These are phyloP conservation scores for Bacterosira constricta DNA, from an alignment of 108 stramenopile species.

Conservation along the genomic window DNA sequence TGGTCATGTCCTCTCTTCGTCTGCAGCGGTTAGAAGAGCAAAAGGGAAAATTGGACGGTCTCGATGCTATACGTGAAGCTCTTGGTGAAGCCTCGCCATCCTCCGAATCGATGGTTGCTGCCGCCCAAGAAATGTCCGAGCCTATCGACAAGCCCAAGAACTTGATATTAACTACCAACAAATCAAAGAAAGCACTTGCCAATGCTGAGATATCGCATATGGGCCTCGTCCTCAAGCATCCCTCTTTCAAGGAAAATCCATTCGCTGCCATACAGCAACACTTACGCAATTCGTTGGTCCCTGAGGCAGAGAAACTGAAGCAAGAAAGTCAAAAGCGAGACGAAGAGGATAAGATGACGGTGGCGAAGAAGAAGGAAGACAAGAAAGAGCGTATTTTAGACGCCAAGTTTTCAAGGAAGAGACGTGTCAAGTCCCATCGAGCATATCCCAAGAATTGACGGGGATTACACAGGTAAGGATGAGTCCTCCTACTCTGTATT, in stretches of 20 bases:
- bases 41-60: slow-evolving; percentile 77
- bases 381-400: slow-evolving; percentile 49
- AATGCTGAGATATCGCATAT: slow-evolving; percentile 67
- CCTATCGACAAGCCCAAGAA: neutral
- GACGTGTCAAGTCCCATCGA: neutral
- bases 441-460: too few species aligned
- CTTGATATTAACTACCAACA: slow-evolving; percentile 48
- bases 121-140: neutral
- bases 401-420: slow-evolving; percentile 18
- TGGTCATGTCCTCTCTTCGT: slow-evolving; percentile 75
- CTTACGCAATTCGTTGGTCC: slow-evolving; percentile 68
- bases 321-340: slow-evolving; percentile 32
- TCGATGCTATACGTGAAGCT: slow-evolving; percentile 79
- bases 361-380: slow-evolving; percentile 44
- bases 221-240: slow-evolving; percentile 76
- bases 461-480: slow-evolving; percentile 13
- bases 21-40: slow-evolving; percentile 71
- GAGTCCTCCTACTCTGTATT: neutral
- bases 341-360: slow-evolving; percentile 24
- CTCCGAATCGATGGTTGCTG: slow-evolving; percentile 1
- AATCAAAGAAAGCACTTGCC: slow-evolving; percentile 59
- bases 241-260: slow-evolving; percentile 73
- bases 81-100: slow-evolving; percentile 62
- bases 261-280: slow-evolving; percentile 83
- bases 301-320: slow-evolving; percentile 49